phyloP scores from a whole-genome alignment of 768 basidiomycete genomes.

The Tephrocybe sp. region DNA sequence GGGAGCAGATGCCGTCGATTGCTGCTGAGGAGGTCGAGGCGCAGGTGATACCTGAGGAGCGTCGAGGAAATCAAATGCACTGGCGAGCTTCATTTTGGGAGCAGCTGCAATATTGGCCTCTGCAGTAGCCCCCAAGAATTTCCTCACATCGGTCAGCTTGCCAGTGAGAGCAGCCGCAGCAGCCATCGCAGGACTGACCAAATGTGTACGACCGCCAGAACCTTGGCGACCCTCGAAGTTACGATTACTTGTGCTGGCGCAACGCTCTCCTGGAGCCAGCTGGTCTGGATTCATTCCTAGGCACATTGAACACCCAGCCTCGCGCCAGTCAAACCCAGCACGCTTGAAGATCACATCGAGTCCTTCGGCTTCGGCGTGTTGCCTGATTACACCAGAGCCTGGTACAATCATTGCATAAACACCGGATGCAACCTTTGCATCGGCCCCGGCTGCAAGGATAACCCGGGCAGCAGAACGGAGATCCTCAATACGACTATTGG shows the following conservation, averaged over 20 bases:
- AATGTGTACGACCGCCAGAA: constrained; percentile 84
- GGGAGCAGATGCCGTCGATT: constrained; percentile 28
- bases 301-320: constrained; percentile 96
- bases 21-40: constrained; percentile 29
- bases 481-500: constrained; percentile 92
- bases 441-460: constrained; percentile 67
- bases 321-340: constrained; percentile 93
- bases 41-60: constrained; percentile 60
- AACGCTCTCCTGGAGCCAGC: constrained; percentile 76
- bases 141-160: constrained; percentile 81
- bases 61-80: constrained; percentile 73
- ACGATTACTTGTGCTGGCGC: constrained; percentile 89
- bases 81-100: constrained; percentile 66
- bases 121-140: constrained; percentile 52
- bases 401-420: constrained; percentile 91
- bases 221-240: constrained; percentile 93
- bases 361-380: constrained; percentile 89
- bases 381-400: constrained; percentile 86
- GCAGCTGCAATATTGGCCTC: constrained; percentile 41
- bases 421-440: constrained; percentile 68
- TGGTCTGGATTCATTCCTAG: constrained; percentile 96
- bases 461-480: constrained; percentile 83
- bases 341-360: constrained; percentile 83
- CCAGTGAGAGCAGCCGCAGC: constrained; percentile 88
- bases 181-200: constrained; percentile 91